Conservation (phyloP, 2,329 filamentous ascomycete genomes). For the Periconia digitata region DNA sequence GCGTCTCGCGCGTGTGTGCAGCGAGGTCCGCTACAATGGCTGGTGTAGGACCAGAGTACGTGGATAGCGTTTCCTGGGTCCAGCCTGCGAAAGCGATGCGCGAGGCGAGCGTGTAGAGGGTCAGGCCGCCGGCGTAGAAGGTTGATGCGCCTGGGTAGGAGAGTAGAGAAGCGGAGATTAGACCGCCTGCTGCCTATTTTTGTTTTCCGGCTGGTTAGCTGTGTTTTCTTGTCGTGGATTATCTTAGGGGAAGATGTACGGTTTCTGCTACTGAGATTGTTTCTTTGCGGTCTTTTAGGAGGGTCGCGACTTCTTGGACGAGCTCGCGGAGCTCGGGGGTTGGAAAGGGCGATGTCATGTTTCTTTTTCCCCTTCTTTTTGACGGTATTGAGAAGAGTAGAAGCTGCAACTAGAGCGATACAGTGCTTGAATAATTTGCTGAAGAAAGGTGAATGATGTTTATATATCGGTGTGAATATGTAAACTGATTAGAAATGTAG, state of each 20-base stretch:
- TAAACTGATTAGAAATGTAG: constrained; percentile 2
- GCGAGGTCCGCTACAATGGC: constrained; percentile 60
- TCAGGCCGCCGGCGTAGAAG: constrained; percentile 65
- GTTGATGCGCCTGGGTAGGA: constrained; percentile 59
- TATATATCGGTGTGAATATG: background rate
- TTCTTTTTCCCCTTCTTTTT: too few species aligned
- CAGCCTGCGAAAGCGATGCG: constrained; percentile 63
- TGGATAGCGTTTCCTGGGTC: constrained; percentile 55
- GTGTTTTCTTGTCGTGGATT: background rate
- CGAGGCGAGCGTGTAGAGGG: constrained; percentile 62
- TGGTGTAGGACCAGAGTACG: constrained; percentile 62
- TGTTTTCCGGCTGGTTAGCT: background rate
- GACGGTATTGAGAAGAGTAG: too few species aligned
- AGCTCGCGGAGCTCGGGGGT: constrained; percentile 47
- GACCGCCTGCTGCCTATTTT: constrained; percentile 61
- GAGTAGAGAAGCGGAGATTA: constrained; percentile 62
- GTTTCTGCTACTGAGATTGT: constrained; percentile 65
- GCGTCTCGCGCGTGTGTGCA: constrained; percentile 56
- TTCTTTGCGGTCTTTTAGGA: constrained; percentile 58
- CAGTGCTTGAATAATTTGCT: too few species aligned
- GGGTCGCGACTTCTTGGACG: constrained; percentile 52
- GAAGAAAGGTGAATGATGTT: too few species aligned
- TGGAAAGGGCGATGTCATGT: constrained; percentile 43
- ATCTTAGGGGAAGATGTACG: constrained; percentile 30
- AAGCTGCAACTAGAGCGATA: background rate